Percentiles rank a stretch among this genome's conserved stretches.
phyloP scores from a whole-genome alignment of 495 filamentous ascomycete species.

The Diplogelasinospora grovesii region DNA sequence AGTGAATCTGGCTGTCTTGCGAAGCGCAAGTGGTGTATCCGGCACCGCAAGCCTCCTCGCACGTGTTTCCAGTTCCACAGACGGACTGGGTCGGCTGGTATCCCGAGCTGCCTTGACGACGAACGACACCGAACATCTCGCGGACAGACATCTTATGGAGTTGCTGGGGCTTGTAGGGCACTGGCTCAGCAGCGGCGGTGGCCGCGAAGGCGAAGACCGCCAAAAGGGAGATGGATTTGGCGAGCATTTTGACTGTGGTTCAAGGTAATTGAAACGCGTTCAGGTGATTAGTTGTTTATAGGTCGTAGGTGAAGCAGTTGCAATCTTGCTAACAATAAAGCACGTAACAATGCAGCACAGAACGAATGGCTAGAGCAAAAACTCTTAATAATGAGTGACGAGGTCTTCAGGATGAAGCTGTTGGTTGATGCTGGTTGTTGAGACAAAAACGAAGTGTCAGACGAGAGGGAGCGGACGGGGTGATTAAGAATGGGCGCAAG shows the following conservation, averaged over 20 bases:
- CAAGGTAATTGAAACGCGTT: neutral
- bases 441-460: slow-evolving; percentile 15
- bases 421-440: slow-evolving; percentile 3
- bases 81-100: slow-evolving; percentile 37
- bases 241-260: slow-evolving; percentile 30
- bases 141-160: slow-evolving; percentile 33
- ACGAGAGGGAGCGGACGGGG: slow-evolving; percentile 7
- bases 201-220: slow-evolving; percentile 35
- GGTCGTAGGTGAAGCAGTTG: neutral
- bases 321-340: slow-evolving; percentile 1
- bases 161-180: slow-evolving; percentile 34
- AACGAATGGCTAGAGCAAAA: slow-evolving; percentile 30
- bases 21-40: slow-evolving; percentile 37
- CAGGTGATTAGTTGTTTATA: neutral
- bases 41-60: slow-evolving; percentile 42
- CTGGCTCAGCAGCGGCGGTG: slow-evolving; percentile 33
- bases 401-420: slow-evolving; percentile 11
- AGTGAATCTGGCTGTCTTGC: slow-evolving; percentile 33
- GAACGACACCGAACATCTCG: slow-evolving; percentile 33
- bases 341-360: slow-evolving; percentile 12
- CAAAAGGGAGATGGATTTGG: slow-evolving; percentile 30
- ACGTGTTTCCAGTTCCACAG: slow-evolving; percentile 35
- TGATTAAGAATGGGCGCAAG: slow-evolving; percentile 14
- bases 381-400: slow-evolving; percentile 27
- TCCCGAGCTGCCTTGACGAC: slow-evolving; percentile 27